Base-by-base conservation (phyloP, 495 filamentous ascomycete genomes). In the Xylaria scruposa region DNA sequence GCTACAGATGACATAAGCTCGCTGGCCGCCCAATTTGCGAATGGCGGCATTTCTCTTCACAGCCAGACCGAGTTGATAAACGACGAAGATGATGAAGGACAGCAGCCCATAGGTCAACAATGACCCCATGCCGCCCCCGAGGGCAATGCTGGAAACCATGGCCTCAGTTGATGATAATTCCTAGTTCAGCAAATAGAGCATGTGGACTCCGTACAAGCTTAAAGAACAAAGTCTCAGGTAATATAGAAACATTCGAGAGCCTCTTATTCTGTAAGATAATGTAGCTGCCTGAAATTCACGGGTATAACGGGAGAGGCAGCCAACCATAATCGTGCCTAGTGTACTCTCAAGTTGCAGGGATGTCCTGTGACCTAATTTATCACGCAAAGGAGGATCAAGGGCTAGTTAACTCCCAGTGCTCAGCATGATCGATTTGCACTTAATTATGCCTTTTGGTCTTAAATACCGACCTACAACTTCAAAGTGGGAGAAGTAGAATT, bases 11-110 rank as follows among this genome's bases (percentile, higher is more conserved):
- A 59, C 15, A 47, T 62, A 40, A 54, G 67, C 67, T 49, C 67
- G 53, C 21, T 47, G 40, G 15, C 67, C 67, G 13, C 67, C 67
- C 38, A 70, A 19, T 40, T 61, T 60, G 17, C 67, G 53, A 26
- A 70, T 70, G 15, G 54, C 46, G 15, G 51, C 24, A 70, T 70
- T 44, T n/a, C 44, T 46, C 54, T 40, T 61, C 40, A 49, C 67
- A 17, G 53, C 26, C 26, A 60, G 17, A 0, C 44, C 67, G 12
- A 70, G 38, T 3, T 70, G 58, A 29, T 60, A 70, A 26, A 56
- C 15, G 26, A 70, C 21, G 40, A 24, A 60, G 54, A 70, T 26
- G 15, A 49, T 17, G 5, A 51, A 40, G 15, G 26, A 7, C 6
- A 70, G 58, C 7, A 70, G 17, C 40, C 33, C 24, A 47, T 70